These are phyloP conservation scores for Gonapodya prolifera DNA, from an alignment of 192 early-diverging fungal genomes.

Conservation along the genomic window DNA sequence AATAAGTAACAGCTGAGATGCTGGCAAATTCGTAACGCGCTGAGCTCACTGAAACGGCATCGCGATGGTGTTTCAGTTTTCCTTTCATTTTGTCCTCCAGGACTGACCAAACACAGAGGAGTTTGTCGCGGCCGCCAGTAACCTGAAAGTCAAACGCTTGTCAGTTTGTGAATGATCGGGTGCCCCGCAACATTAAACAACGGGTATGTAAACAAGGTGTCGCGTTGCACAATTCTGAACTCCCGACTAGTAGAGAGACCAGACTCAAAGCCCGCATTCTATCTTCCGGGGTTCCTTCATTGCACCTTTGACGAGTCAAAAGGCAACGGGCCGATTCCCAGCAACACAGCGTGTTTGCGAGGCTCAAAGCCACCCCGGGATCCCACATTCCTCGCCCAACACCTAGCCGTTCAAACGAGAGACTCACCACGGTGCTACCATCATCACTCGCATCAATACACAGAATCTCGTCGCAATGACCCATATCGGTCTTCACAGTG, in stretches of 20 bases:
- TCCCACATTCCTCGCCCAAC: too few relatives aligned
- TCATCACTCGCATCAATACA: conserved; percentile 27
- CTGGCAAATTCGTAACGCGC: too few relatives aligned
- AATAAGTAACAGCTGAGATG: too few relatives aligned
- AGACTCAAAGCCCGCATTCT: conserved; percentile 38
- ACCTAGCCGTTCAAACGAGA: conserved; percentile 6
- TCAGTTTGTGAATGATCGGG: conserved; percentile 16
- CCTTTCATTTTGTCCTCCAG: conserved; percentile 55
- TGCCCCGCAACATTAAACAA: conserved; percentile 78
- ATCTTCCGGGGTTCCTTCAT: conserved; percentile 16
- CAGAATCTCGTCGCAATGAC: conserved; percentile 37
- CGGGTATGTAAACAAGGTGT: conserved; percentile 27
- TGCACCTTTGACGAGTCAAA: neutral
- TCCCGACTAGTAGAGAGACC: conserved; percentile 11
- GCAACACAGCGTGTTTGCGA: neutral
- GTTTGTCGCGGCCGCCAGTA: conserved; percentile 79
- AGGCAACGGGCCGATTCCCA: neutral
- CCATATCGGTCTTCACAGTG: conserved; percentile 16
- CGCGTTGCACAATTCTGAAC: conserved; percentile 33
- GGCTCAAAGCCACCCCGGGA: neutral
- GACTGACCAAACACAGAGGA: conserved; percentile 85
- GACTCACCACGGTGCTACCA: conserved; percentile 39
- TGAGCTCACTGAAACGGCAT: conserved; percentile 64
- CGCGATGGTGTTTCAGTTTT: conserved; percentile 82
- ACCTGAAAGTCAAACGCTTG: conserved; percentile 38